These are phyloP conservation scores for Neonectria punicea DNA, from an alignment of 2,329 filamentous ascomycete genomes.

Conservation along the genomic window DNA sequence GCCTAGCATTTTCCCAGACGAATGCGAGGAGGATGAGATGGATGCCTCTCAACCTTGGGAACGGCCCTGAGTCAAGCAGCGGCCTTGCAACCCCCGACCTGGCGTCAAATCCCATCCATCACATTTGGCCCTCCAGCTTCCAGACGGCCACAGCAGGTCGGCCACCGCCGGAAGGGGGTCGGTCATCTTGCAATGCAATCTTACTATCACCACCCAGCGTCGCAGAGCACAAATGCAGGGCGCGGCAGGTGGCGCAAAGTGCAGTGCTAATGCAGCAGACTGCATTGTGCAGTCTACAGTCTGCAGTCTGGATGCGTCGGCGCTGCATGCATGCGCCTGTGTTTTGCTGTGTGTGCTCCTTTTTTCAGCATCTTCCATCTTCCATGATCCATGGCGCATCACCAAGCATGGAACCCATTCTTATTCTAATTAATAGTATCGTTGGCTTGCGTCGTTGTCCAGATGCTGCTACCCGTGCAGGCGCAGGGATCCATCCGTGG, in stretches of 20 bases:
- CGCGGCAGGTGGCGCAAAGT: not conserved
- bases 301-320: not conserved
- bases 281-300: slow-evolving; percentile 12
- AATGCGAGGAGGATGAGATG: no score
- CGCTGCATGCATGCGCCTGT: slow-evolving; percentile 26
- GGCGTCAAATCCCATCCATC: slow-evolving; percentile 2
- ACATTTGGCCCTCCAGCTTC: slow-evolving; percentile 1
- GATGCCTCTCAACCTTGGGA: no score
- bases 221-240: not conserved
- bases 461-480: slow-evolving; percentile 11
- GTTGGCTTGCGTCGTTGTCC: not conserved
- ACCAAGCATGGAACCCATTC: slow-evolving; percentile 1
- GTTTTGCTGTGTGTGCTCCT: slow-evolving; percentile 18
- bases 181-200: not conserved
- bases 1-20: not conserved
- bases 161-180: not conserved
- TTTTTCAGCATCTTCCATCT: not conserved
- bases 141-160: slow-evolving; percentile 2
- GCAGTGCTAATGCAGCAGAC: slow-evolving; percentile 8
- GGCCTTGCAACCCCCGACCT: slow-evolving; percentile 4
- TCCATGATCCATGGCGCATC: slow-evolving; percentile 8
- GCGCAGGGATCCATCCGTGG: not conserved
- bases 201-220: slow-evolving; percentile 7
- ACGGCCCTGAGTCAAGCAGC: slow-evolving; percentile 7
- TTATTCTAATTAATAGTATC: not conserved